Base-by-base conservation (phyloP, 345 rosid genomes). In the Angophora floribunda region DNA sequence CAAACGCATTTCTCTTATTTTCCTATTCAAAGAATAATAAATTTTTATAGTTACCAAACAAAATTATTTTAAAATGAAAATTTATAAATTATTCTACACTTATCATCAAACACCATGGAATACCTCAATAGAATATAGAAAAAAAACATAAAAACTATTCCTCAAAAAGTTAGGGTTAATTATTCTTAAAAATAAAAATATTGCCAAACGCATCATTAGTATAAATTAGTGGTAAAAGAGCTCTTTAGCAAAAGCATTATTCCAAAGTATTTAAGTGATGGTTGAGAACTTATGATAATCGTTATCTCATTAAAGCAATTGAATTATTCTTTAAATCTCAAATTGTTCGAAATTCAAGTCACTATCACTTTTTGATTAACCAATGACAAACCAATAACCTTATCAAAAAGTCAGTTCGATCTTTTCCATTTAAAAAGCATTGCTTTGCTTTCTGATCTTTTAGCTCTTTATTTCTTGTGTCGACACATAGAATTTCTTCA, bases 311-410 rank as follows among this genome's bases (percentile, higher is more conserved):
- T 2, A 0, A 4, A 17, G 13, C 6, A 2, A 32, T 70, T 5
- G 26, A 36, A 70, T 36, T 9, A 9, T 70, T 17, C 24, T 36
- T 70, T 26, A 15, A 67, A 70, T 17, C 4, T 0, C 0, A 1
- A n/a, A n/a, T 3, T 1, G 0, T 32, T 32, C 1, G 4, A 16
- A 32, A 70, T 0, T 0, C 0, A 1, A 19, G 75, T n/a, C 75
- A 63, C 16, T 14, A 19, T 5, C 36, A 2, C 9, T 13, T 0
- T 0, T 0, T 14, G 1, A 63, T 14, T 5, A 7, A 14, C 1
- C 75, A n/a, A 14, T n/a, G 5, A 63, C 15, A 32, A 36, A n/a
- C 41, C 75, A 2, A 13, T 63, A n/a, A n/a, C 19, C 36, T 36
- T n/a, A 63, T 13, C 75, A 13, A 63, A 13, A n/a, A 13, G 75